Conservation (phyloP, 78 protist genomes). For the Bodo saltans region DNA sequence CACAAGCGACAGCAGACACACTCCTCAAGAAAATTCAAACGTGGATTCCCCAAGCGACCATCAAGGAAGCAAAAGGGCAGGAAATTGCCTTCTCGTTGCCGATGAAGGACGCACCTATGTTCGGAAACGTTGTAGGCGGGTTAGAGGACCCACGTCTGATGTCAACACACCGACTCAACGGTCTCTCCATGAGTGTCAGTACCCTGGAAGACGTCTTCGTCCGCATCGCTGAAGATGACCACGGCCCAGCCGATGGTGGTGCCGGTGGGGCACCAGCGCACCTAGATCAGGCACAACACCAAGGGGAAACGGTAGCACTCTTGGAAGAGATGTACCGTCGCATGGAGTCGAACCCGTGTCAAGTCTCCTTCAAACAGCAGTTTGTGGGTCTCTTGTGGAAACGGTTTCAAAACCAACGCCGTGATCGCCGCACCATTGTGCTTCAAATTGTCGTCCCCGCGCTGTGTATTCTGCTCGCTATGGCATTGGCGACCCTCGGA, state of each 20-base stretch:
- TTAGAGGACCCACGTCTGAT: not conserved
- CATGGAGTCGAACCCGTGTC: not conserved
- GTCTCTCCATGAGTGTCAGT: not conserved
- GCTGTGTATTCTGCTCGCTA: conserved; percentile 13
- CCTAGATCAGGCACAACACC: not conserved
- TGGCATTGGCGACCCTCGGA: not conserved
- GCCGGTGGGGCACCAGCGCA: not conserved
- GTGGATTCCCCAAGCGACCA: not conserved
- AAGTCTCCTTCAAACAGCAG: not conserved
- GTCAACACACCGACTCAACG: not conserved
- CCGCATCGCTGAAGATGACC: not conserved
- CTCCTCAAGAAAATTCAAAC: not conserved
- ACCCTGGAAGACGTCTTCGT: conserved; percentile 33
- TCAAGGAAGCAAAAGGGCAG: not conserved
- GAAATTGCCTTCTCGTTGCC: not conserved
- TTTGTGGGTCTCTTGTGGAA: not conserved
- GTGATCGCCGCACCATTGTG: not conserved
- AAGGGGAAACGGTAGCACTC: not conserved
- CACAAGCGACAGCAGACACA: not conserved
- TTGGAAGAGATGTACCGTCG: not conserved
- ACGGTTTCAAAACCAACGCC: conserved; percentile 3
- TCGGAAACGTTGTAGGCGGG: not conserved
- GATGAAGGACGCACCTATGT: not conserved
- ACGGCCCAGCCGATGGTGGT: not conserved
- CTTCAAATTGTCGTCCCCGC: conserved; percentile 4